Conservation (phyloP, 768 basidiomycete genomes). For the Boletus pseudo-olivaceus region DNA sequence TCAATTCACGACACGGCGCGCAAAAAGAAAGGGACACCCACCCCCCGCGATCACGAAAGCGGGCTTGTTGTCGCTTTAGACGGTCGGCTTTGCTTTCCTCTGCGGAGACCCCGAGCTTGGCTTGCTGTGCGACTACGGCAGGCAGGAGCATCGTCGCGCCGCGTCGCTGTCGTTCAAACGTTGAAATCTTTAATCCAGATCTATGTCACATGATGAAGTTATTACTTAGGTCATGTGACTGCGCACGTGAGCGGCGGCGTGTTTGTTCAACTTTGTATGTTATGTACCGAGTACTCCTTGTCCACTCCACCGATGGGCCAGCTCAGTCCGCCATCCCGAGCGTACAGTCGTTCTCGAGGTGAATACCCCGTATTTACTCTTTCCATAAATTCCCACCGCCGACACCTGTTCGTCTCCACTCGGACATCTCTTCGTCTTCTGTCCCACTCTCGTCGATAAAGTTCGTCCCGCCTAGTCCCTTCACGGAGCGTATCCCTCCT, state of each 20-base stretch:
- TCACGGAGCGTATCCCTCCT: conserved; percentile 9
- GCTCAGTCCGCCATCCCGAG: too few species aligned
- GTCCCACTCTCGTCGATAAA: conserved; percentile 26
- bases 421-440: conserved; percentile 14
- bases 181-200: neutral
- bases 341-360: neutral
- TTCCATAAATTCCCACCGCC: too few species aligned
- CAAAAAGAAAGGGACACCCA: conserved; percentile 27
- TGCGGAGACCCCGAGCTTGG: conserved; percentile 34
- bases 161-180: too few species aligned
- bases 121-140: conserved; percentile 16
- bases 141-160: conserved; percentile 11
- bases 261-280: too few species aligned
- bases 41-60: conserved; percentile 70
- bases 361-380: neutral
- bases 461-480: conserved; percentile 29
- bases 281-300: too few species aligned
- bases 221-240: conserved; percentile 2
- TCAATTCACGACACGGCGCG: neutral
- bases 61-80: conserved; percentile 57
- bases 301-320: too few species aligned
- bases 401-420: neutral
- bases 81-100: conserved; percentile 62
- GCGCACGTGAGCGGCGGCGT: neutral
- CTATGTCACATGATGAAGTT: neutral